A percentile compares a stretch with the other conserved stretches of the same genome.
phyloP scores from a whole-genome alignment of 2,329 filamentous ascomycete genomes.

The Xylariomycetidae sp. region DNA sequence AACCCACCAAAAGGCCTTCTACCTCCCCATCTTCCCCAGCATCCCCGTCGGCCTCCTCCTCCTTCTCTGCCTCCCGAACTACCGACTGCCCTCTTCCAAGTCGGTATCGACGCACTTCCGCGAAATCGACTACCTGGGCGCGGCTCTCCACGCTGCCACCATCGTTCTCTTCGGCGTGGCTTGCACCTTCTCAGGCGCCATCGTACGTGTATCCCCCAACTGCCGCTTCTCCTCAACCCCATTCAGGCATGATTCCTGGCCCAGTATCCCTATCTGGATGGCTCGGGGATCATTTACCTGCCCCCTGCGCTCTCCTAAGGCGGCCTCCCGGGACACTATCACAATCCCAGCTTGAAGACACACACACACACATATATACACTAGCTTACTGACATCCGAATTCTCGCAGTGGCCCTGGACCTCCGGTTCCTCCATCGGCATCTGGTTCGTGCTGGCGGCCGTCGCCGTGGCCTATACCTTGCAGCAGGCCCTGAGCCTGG shows the following conservation, averaged over 20 bases:
- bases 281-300: too few relatives aligned
- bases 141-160: conserved; percentile 21
- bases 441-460: conserved; percentile 42
- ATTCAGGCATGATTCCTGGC: too few relatives aligned
- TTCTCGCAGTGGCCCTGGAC: conserved; percentile 45
- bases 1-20: conserved; percentile 13
- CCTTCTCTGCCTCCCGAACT: conserved; percentile 38
- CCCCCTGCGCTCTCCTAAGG: too few relatives aligned
- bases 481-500: conserved; percentile 41
- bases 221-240: too few relatives aligned
- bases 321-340: too few relatives aligned
- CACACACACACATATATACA: too few relatives aligned
- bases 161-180: conserved; percentile 40
- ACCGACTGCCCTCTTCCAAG: conserved; percentile 16
- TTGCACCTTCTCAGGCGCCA: conserved; percentile 47
- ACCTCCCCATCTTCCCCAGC: conserved; percentile 12
- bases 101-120: conserved; percentile 13
- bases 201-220: too few relatives aligned
- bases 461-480: conserved; percentile 38
- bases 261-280: too few relatives aligned
- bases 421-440: conserved; percentile 36
- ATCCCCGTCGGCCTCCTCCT: conserved; percentile 23
- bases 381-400: too few relatives aligned
- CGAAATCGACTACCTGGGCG: conserved; percentile 27
- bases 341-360: too few relatives aligned